Conservation (phyloP, 1,284 basidiomycete genomes). For the Ganoderma multipileum region DNA sequence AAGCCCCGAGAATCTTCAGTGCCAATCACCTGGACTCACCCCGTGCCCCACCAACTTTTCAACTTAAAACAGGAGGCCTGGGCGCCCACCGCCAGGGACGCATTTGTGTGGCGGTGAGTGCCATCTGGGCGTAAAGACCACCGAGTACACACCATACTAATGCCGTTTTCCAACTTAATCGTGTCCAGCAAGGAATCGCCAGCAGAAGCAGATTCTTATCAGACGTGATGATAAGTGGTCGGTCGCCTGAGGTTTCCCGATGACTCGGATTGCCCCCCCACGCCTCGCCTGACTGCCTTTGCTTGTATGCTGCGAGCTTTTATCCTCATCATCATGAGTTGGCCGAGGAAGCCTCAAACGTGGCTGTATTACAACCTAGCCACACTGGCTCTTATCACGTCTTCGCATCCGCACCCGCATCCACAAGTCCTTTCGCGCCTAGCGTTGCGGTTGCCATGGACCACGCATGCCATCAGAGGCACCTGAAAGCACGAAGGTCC, state of each 20-base stretch:
- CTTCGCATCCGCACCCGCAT: not conserved
- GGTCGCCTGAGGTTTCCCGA: not conserved
- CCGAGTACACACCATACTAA: not conserved
- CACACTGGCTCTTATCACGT: too few species aligned
- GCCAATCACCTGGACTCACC: not conserved
- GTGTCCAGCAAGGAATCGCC: not conserved
- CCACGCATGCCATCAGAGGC: not conserved
- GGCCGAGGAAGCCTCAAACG: not conserved
- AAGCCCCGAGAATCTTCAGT: not conserved
- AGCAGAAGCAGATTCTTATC: not conserved
- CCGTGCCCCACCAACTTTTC: not conserved
- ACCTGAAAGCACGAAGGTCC: not conserved
- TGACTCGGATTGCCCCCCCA: not conserved
- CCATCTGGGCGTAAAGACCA: not conserved
- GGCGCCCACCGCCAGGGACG: not conserved
- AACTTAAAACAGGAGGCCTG: not conserved
- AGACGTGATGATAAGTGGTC: not conserved
- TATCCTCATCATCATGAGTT: not conserved
- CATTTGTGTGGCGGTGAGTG: not conserved
- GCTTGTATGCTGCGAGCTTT: too few species aligned
- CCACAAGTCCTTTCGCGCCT: not conserved
- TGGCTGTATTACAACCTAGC: too few species aligned
- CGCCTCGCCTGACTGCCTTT: too few species aligned
- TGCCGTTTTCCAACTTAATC: not conserved
- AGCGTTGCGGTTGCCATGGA: not conserved